These are phyloP conservation scores for Odontarrhena argentea DNA, from an alignment of 345 rosid genomes.

Conservation along the genomic window DNA sequence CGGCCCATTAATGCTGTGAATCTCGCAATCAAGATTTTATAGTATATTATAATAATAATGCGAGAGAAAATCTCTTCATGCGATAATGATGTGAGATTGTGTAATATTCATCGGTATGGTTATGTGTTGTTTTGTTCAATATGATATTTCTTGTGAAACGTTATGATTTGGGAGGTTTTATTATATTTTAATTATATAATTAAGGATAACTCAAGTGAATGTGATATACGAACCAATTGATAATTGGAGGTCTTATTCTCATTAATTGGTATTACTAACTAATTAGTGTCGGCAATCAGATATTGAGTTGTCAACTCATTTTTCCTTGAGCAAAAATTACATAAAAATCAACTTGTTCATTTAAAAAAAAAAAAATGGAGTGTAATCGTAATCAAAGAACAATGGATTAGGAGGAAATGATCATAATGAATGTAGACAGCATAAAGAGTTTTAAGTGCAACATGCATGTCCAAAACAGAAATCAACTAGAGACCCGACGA, in stretches of 20 bases:
- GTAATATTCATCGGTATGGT: not conserved
- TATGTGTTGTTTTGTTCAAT: conserved; percentile 3
- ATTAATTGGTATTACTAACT: conserved; percentile 25
- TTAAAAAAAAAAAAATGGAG: no score
- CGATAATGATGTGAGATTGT: conserved; percentile 1
- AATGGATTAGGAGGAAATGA: no score
- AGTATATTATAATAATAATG: no score
- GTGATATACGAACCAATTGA: conserved; percentile 39
- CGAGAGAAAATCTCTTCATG: conserved; percentile 6
- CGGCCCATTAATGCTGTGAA: not conserved
- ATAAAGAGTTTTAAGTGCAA: no score
- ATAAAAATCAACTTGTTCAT: not conserved
- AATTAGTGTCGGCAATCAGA: conserved; percentile 31
- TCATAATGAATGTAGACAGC: no score
- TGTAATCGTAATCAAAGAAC: no score
- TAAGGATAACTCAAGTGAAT: conserved; percentile 19
- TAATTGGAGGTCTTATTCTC: conserved; percentile 31
- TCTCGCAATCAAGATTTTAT: not conserved
- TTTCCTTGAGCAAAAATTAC: not conserved
- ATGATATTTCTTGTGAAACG: conserved; percentile 2
- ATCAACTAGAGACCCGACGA: no score
- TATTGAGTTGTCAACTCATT: conserved; percentile 24
- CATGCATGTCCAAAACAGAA: no score
- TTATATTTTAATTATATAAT: conserved; percentile 24
- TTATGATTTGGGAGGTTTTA: conserved; percentile 30